Evolutionary conservation across 768 basidiomycete genomes (phyloP).

Genomic region (Dendrothele bispora): DNA sequence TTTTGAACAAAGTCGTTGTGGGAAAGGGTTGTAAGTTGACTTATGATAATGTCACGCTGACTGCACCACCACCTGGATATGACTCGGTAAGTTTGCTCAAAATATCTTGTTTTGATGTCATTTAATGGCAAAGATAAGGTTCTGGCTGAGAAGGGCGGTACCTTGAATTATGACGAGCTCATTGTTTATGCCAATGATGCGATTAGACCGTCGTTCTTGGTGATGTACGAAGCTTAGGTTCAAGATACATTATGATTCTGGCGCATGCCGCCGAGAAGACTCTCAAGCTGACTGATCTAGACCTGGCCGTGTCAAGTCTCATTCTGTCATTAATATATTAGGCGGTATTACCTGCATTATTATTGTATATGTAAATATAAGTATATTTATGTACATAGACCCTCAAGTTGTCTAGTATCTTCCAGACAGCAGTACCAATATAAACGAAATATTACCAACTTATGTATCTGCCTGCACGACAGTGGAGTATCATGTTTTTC

Average conservation of each 20-base stretch:
- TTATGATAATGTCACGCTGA: slow-evolving; percentile 54
- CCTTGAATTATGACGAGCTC: slow-evolving; percentile 69
- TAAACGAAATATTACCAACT: too few species aligned
- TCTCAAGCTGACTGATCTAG: background rate
- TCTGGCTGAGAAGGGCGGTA: slow-evolving; percentile 65
- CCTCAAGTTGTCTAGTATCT: too few species aligned
- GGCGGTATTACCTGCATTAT: too few species aligned
- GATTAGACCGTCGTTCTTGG: slow-evolving; percentile 68
- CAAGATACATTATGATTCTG: background rate
- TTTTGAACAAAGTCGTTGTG: slow-evolving; percentile 75
- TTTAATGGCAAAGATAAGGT: slow-evolving; percentile 39
- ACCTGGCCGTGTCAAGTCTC: too few species aligned
- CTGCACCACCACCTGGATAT: slow-evolving; percentile 59
- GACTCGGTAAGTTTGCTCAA: slow-evolving; percentile 53
- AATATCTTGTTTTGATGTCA: background rate
- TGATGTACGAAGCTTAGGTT: slow-evolving; percentile 62
- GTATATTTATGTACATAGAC: too few species aligned
- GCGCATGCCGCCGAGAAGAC: background rate
- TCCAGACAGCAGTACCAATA: too few species aligned
- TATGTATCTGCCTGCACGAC: too few species aligned
- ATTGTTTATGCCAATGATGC: slow-evolving; percentile 73
- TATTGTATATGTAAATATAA: too few species aligned
- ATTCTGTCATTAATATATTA: too few species aligned
- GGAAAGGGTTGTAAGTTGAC: slow-evolving; percentile 69
- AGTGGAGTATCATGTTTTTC: too few species aligned